Conservation (phyloP, 148 eudicot species). For the Vaccinium darrowii region DNA sequence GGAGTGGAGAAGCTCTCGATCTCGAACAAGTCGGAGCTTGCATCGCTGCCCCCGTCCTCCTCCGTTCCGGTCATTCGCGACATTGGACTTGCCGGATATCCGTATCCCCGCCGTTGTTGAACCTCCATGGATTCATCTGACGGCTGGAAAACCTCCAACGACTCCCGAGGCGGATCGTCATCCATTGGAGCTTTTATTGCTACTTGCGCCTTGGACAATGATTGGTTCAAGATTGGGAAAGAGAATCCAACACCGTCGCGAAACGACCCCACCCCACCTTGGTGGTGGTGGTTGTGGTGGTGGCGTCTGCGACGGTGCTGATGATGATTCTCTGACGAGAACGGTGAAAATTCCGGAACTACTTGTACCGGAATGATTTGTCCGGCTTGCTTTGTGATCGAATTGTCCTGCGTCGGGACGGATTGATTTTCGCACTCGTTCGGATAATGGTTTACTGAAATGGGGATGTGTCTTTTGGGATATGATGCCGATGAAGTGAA, state of each 20-base stretch:
- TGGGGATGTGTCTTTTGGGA: slow-evolving; percentile 28
- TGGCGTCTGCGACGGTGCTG: slow-evolving; percentile 20
- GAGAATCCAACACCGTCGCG: slow-evolving; percentile 50
- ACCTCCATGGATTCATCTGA: slow-evolving; percentile 20
- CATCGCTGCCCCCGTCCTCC: slow-evolving; percentile 73
- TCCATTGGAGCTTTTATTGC: slow-evolving; percentile 7
- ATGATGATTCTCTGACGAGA: slow-evolving; percentile 2
- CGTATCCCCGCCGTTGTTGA: slow-evolving; percentile 11
- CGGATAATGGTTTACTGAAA: not conserved
- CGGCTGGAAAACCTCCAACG: slow-evolving; percentile 72
- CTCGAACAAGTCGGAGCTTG: slow-evolving; percentile 85
- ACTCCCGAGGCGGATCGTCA: slow-evolving; percentile 60
- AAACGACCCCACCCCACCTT: slow-evolving; percentile 20
- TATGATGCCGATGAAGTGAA: slow-evolving; percentile 13
- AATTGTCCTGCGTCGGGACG: slow-evolving; percentile 2
- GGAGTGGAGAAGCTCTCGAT: slow-evolving; percentile 67
- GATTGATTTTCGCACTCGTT: not conserved
- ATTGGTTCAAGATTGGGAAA: slow-evolving; percentile 54
- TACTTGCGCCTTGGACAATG: slow-evolving; percentile 24
- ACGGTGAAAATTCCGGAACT: not conserved
- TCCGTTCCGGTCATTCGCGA: slow-evolving; percentile 48
- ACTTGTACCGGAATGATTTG: not conserved
- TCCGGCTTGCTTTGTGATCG: not conserved
- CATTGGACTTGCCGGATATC: slow-evolving; percentile 38
- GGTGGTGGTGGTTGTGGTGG: not conserved